Percentiles rank a stretch among this genome's conserved stretches.
Conservation (phyloP, 306 rosid genomes). For the Luffa acutangula region DNA sequence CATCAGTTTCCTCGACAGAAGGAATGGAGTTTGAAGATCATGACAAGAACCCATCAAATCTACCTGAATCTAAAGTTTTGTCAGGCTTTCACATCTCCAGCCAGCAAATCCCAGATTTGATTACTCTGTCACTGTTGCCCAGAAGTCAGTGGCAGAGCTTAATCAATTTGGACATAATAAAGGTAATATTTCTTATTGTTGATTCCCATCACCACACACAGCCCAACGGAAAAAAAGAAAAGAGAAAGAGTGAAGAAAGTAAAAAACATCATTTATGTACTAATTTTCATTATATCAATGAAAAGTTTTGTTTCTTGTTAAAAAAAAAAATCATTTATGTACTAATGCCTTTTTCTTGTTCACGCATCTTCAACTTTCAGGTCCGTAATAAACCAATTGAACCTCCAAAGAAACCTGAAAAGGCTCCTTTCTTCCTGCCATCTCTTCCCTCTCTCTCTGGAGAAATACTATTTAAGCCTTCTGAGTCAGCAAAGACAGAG, state of each 20-base stretch:
- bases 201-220: neutral
- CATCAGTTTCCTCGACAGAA: constrained; percentile 52
- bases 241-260: neutral
- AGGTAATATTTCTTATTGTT: constrained; percentile 36
- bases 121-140: constrained; percentile 80
- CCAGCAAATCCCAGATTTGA: constrained; percentile 73
- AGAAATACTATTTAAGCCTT: constrained; percentile 71
- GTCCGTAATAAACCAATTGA: constrained; percentile 86
- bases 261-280: neutral
- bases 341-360: constrained; percentile 1
- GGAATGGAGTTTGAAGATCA: constrained; percentile 36
- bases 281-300: too few relatives aligned
- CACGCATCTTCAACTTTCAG: constrained; percentile 29
- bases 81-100: constrained; percentile 21
- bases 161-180: constrained; percentile 78
- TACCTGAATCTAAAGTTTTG: constrained; percentile 26
- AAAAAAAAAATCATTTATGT: neutral
- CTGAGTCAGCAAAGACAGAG: constrained; percentile 32
- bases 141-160: constrained; percentile 96
- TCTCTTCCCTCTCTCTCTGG: constrained; percentile 78
- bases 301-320: too few relatives aligned
- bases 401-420: constrained; percentile 92
- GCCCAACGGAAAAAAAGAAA: neutral
- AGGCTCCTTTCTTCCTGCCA: constrained; percentile 93
- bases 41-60: constrained; percentile 18